These are phyloP conservation scores for Chrysochromulina parva DNA, from an alignment of 78 protist genomes.

Conservation along the genomic window DNA sequence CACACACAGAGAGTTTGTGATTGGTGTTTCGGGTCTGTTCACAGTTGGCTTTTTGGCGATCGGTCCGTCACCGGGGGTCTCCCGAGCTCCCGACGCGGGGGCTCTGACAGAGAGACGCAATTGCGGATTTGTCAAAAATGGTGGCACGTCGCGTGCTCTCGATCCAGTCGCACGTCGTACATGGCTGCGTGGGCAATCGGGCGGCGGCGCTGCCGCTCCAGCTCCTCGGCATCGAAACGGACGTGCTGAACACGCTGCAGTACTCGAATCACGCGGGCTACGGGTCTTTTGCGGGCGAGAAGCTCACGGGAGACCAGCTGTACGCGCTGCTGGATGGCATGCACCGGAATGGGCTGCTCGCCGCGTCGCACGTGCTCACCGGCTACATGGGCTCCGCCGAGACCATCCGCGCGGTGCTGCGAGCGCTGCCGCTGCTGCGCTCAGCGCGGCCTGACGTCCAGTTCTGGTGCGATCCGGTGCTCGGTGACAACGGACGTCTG, in stretches of 20 bases:
- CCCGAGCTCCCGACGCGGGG: too few species aligned
- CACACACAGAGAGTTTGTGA: too few species aligned
- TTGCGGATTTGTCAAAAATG: too few species aligned
- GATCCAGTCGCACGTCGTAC: constrained; percentile 61
- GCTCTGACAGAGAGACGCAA: too few species aligned
- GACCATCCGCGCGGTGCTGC: constrained; percentile 50
- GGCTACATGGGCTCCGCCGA: constrained; percentile 69
- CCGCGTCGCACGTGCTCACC: constrained; percentile 60
- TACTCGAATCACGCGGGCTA: not conserved
- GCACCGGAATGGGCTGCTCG: constrained; percentile 40
- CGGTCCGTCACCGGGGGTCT: too few species aligned
- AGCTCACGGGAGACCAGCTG: constrained; percentile 59
- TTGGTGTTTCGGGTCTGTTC: too few species aligned
- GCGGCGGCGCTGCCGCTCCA: constrained; percentile 63
- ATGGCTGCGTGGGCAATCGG: constrained; percentile 62
- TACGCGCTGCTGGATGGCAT: constrained; percentile 62
- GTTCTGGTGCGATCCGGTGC: constrained; percentile 69
- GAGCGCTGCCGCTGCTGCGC: constrained; percentile 35
- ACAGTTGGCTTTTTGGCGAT: too few species aligned
- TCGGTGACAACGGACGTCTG: constrained; percentile 78
- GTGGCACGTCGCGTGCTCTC: constrained; percentile 37
- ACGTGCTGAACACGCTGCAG: constrained; percentile 16
- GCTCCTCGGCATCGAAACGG: constrained; percentile 79
- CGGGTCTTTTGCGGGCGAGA: constrained; percentile 57
- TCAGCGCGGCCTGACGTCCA: constrained; percentile 47